A percentile compares a stretch with the other conserved stretches of the same genome.
Conservation (phyloP, 345 rosid genomes). For the Rhizophora mangle region DNA sequence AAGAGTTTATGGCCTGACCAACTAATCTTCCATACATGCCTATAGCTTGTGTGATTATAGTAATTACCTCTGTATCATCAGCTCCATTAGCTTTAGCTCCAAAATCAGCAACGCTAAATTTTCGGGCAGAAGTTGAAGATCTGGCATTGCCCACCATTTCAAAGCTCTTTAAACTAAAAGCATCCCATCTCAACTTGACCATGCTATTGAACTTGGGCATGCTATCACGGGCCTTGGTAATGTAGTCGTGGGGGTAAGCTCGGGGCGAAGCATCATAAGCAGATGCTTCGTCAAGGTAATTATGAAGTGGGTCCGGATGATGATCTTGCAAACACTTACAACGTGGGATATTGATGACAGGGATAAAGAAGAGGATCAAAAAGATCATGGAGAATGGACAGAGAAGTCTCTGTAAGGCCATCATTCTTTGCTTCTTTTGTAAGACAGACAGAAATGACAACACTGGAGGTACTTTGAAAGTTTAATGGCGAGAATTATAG, state of each 20-base stretch:
- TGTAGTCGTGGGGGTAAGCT: constrained; percentile 27
- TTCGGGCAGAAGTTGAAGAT: constrained; percentile 9
- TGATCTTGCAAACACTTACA: constrained; percentile 10
- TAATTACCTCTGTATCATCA: constrained; percentile 59
- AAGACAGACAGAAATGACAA: constrained; percentile 1
- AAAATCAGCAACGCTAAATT: constrained; percentile 45
- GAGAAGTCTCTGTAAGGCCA: constrained; percentile 21
- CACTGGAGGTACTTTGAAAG: neutral
- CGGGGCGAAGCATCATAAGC: constrained; percentile 16
- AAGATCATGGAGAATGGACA: neutral
- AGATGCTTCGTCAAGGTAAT: constrained; percentile 18
- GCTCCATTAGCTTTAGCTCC: constrained; percentile 61
- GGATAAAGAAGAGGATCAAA: neutral
- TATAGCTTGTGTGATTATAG: neutral
- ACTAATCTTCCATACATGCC: neutral
- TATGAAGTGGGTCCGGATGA: constrained; percentile 15
- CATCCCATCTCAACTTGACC: constrained; percentile 20
- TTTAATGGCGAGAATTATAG: neutral
- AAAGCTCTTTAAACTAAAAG: constrained; percentile 9
- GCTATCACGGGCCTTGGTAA: constrained; percentile 21
- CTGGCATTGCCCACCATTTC: constrained; percentile 11
- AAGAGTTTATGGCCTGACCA: too few relatives aligned
- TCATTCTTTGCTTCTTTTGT: constrained; percentile 7
- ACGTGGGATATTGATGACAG: constrained; percentile 1
- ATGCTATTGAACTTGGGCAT: constrained; percentile 14